Evolutionary conservation across 1,284 basidiomycete genomes (phyloP), one percentile per base, ranked within the genome.

Genomic region (Hortiboletus rubellus): DNA sequence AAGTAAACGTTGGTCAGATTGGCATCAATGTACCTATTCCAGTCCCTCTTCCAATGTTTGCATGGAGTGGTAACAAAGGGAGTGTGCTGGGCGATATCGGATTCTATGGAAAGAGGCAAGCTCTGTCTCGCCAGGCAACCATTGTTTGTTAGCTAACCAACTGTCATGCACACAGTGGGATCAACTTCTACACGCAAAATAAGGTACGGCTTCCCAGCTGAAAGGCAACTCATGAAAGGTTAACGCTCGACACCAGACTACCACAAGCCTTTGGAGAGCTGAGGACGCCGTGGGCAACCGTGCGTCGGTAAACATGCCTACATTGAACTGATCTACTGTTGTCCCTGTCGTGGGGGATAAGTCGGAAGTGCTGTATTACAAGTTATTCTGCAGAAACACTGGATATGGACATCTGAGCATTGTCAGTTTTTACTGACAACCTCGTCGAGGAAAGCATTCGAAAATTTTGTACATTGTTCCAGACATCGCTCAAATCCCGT

Each of bases 1-100:
- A 89, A 58, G 87, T 96, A 59, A 92, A 98, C 62, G 89, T 94
- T 50, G 96, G 96, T 43, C 68, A 98, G 76, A 83, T 96, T 67
- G 94, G 94, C 44, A 86, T 99, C 75, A 98, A 99, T 70, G 91
- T 96, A 3, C 89, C 96, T 45, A 92, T 97, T 67, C 89, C 96
- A 50, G 91, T 94, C 5, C 93, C 95, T 45, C 79, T 91, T 48
- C 90, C 89, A 11, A 96, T 97, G 93, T 96, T 94, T 74, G 83
- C 92, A 24, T 96, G 92, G 92, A 91, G 87, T 66, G 94, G 93
- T 46, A 94, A 93, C 77, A 95, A 94, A 79, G 93, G 83, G 44
- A 92, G 90, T 64, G 89, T 91, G 63, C 76, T 96, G 59, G 96
- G 96, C 33, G 92, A 95, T 66, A 84, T 93, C 50, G 86, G 87